A percentile compares a stretch with the other conserved stretches of the same genome.
These are phyloP conservation scores for Brassica balearica DNA, from an alignment of 441 rosid species.

Conservation along the genomic window DNA sequence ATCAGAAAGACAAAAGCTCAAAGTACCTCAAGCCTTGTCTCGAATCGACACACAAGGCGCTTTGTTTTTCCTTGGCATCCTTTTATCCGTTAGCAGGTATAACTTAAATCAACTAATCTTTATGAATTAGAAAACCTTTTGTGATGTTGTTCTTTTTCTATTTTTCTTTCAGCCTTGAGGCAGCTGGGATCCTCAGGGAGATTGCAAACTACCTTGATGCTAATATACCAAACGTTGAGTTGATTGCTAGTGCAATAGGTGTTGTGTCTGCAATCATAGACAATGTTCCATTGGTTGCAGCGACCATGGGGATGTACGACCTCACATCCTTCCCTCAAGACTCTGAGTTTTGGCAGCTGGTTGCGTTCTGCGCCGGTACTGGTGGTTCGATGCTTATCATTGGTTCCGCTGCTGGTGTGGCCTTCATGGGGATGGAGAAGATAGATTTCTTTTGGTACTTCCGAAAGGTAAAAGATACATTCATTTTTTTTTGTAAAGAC, in stretches of 20 bases:
- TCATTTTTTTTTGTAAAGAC: not conserved
- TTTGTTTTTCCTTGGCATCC: slow-evolving; percentile 93
- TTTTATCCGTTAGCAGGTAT: slow-evolving; percentile 90
- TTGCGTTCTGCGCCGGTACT: slow-evolving; percentile 91
- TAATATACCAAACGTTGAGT: slow-evolving; percentile 72
- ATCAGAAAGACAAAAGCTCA: slow-evolving; percentile 82
- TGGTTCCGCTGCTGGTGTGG: slow-evolving; percentile 95
- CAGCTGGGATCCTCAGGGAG: slow-evolving; percentile 93
- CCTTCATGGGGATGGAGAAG: slow-evolving; percentile 94
- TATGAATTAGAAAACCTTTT: not conserved
- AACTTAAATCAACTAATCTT: not conserved
- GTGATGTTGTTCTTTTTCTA: not conserved
- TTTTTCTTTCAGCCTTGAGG: slow-evolving; percentile 65
- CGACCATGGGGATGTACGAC: slow-evolving; percentile 97
- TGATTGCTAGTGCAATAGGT: slow-evolving; percentile 81
- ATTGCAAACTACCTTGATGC: slow-evolving; percentile 90
- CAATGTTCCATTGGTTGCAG: slow-evolving; percentile 92
- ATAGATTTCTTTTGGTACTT: slow-evolving; percentile 96
- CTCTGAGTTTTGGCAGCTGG: slow-evolving; percentile 90
- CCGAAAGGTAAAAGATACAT: slow-evolving; percentile 62
- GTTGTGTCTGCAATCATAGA: slow-evolving; percentile 90
- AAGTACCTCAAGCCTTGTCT: slow-evolving; percentile 97
- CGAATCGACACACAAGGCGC: slow-evolving; percentile 92
- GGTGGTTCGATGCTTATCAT: slow-evolving; percentile 90
- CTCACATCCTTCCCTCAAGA: slow-evolving; percentile 82